These are phyloP conservation scores for Globomyces pollinis-pini DNA, from an alignment of 192 early-diverging fungal species.

Conservation along the genomic window DNA sequence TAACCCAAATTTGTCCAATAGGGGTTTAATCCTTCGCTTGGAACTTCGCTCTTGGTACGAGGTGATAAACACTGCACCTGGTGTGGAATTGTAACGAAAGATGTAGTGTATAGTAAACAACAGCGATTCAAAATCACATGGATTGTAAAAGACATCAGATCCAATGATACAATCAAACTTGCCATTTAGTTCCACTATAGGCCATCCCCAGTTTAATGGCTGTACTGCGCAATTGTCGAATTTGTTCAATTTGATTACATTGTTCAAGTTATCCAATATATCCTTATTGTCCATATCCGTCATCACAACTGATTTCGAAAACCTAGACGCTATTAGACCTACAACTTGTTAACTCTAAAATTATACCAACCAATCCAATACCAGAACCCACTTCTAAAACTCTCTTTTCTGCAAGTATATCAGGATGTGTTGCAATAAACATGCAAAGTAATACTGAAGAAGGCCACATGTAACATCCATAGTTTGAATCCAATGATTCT, in stretches of 20 bases:
- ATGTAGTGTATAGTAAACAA: slow-evolving; percentile 40
- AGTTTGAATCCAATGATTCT: slow-evolving; percentile 47
- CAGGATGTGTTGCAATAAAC: slow-evolving; percentile 19
- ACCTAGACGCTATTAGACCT: slow-evolving; percentile 22
- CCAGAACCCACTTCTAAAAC: slow-evolving; percentile 56
- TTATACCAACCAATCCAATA: slow-evolving; percentile 57
- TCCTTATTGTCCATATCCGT: slow-evolving; percentile 10
- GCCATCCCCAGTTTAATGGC: slow-evolving; percentile 11
- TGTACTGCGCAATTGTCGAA: slow-evolving; percentile 4
- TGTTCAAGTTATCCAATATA: slow-evolving; percentile 30
- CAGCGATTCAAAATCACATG: slow-evolving; percentile 52
- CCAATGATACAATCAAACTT: slow-evolving; percentile 28
- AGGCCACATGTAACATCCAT: slow-evolving; percentile 68
- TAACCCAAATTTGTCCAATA: slow-evolving; percentile 55
- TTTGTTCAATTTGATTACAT: slow-evolving; percentile 11
- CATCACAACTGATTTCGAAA: slow-evolving; percentile 15
- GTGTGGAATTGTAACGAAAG: slow-evolving; percentile 18
- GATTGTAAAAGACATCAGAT: slow-evolving; percentile 41
- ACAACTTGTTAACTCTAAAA: too few relatives aligned
- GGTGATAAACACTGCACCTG: slow-evolving; percentile 51
- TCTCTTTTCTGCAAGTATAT: background rate
- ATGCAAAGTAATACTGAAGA: slow-evolving; percentile 58
- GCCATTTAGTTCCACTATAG: background rate
- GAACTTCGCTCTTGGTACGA: slow-evolving; percentile 68
- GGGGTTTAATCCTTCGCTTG: slow-evolving; percentile 52